Conservation (phyloP, 345 rosid species). For the Euphorbia pulcherrima region DNA sequence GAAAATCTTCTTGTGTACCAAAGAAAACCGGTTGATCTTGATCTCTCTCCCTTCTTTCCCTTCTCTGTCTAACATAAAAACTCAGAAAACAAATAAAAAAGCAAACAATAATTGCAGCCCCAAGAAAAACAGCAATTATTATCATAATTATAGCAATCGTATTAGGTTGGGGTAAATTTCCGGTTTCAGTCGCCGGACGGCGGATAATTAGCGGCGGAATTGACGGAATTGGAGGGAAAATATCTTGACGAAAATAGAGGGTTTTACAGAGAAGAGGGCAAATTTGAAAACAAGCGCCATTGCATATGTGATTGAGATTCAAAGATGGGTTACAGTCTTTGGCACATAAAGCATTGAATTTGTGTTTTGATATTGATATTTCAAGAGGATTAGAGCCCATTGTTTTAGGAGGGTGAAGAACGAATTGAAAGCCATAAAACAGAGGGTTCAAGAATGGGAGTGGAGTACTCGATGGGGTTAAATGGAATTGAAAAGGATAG, state of each 20-base stretch:
- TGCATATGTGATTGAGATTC: neutral
- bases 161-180: neutral
- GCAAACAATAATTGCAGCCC: conserved; percentile 25
- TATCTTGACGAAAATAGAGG: neutral
- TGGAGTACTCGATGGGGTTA: neutral
- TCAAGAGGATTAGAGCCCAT: conserved; percentile 11
- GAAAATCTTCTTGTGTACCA: conserved; percentile 25
- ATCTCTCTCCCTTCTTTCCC: conserved; percentile 16
- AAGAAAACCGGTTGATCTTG: conserved; percentile 20
- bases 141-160: neutral
- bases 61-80: conserved; percentile 24
- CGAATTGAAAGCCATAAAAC: neutral
- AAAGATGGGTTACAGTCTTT: neutral
- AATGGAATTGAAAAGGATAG: neutral
- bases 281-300: neutral
- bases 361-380: neutral
- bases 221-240: neutral
- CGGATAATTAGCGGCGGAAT: conserved; percentile 1
- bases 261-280: neutral
- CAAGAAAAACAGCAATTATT: conserved; percentile 12
- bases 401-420: neutral
- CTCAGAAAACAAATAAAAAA: conserved; percentile 12
- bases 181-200: neutral
- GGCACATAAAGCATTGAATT: neutral
- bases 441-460: neutral